Evolutionary conservation across 768 basidiomycete species (phyloP), one percentile per base, ranked within the genome.

Genomic region (Gloeophyllum trabeum): DNA sequence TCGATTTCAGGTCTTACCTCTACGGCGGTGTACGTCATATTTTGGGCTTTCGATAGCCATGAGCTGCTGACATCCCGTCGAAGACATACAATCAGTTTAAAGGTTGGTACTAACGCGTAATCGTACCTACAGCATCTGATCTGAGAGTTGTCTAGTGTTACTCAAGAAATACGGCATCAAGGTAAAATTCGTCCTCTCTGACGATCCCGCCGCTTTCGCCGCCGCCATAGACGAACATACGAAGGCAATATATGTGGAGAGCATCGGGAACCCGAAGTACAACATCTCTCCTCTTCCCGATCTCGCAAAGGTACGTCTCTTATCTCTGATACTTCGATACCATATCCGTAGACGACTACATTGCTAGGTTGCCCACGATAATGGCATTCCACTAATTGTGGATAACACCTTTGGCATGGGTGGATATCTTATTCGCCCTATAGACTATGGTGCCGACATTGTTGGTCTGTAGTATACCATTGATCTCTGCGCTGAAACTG

Each of bases 321-420:
- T 35, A 43, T 22, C n/a, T 16, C 14, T 18, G 1, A 37, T 7
- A 37, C 36, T 21, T 6, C 20, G 36, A 37, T 37, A 37, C 7
- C 10, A 7, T 10, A 10, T 37, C 10, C 10, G 7, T 37, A 7
- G 36, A 37, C 36, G 16, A 7, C 7, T 30, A 30, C 16, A 30
- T 30, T 16, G 10, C 20, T 42, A 81, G 77, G 60, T 85, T 30
- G 88, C 88, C 1, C 85, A 86, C 51, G 68, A 71, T 24, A 65
- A 79, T 51, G 69, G 71, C 1, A 80, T 89, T 19, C 88, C 88
- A 1, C 63, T 90, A 35, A 77, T 89, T 37, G 85, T 89, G 0
- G 84, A 87, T 52, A 87, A 85, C 52, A 86, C 81, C 4, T 83
- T 84, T 46, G 84, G 80, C 35, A 76, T 79, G 61, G 81, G 79